Evolutionary conservation across 2,329 filamentous ascomycete genomes (phyloP).

Genomic region (Sclerotinia subarctica): DNA sequence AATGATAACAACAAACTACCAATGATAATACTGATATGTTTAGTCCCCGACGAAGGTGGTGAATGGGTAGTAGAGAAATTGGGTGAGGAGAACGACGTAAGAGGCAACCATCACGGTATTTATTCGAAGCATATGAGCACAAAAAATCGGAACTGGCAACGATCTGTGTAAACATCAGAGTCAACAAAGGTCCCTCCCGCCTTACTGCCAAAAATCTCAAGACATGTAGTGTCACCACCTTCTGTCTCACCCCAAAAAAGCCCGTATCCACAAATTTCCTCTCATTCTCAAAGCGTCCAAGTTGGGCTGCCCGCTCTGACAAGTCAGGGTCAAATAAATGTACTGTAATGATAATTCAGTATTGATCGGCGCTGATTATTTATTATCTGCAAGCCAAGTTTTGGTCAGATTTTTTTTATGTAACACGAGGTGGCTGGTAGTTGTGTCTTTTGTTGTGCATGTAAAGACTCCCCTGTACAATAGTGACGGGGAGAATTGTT

Average conservation of each 20-base stretch:
- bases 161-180: background rate
- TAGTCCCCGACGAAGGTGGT: background rate
- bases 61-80: background rate
- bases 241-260: background rate
- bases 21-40: background rate
- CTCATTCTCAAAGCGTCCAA: background rate
- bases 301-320: background rate
- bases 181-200: background rate
- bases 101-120: background rate
- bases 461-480: background rate
- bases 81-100: background rate
- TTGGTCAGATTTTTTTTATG: background rate
- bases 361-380: background rate
- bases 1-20: background rate
- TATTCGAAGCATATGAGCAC: background rate
- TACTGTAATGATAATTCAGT: background rate
- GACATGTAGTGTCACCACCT: too few species aligned
- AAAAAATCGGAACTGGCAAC: background rate
- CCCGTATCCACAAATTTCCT: background rate
- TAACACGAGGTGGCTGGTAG: background rate
- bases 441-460: background rate
- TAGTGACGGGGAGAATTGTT: background rate
- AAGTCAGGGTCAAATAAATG: background rate
- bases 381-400: conserved; percentile 3
- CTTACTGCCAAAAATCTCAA: background rate